Base-by-base conservation (phyloP, 2,329 filamentous ascomycete genomes). In the Graphilbum fragrans region DNA sequence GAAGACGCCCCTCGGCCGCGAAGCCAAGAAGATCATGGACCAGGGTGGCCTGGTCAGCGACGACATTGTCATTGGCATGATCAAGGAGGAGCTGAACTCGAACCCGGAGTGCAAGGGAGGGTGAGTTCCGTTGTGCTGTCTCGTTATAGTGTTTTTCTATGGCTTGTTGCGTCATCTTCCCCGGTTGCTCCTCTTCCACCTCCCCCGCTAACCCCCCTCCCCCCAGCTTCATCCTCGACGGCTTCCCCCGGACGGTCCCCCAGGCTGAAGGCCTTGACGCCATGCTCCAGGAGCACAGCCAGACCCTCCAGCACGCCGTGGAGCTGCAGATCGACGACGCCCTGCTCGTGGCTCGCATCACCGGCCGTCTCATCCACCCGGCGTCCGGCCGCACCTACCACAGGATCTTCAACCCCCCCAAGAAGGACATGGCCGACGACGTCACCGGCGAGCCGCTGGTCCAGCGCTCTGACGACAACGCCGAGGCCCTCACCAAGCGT, bases 1-100 rank as follows among this genome's bases (percentile, higher is more conserved):
- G 70, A 95, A 96, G 80, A 98, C 92, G 44, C 67, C 84, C 45
- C 79, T 98, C 50, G 92, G 92, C 54, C 78, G 84, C 59, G 87
- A 95, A 71, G 92, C 92, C 52, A 98, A 98, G 81, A 96, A 96
- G 80, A 98, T 98, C 65, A 98, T 98, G 92, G 92, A 98, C 60
- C 83, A 90, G 62, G 92, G 92, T 55, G 90, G 90, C 53, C 79
- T 98, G 45, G 92, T 98, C 62, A 94, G 87, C 64, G 92, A 98
- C 65, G 90, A 96, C 61, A 98, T 98, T 60, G 90, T 98, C 77
- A 85, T 98, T 64, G 87, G 90, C 66, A 98, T 98, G 92, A 98
- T 98, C 72, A 90, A 92, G 78, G 84, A 82, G 62, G 90, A 98
- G 74, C 76, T 98, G 39, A 84, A 93, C 57, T 82, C 74, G 67